Evolutionary conservation across 352 stramenopile genomes (phyloP).

Genomic region (Pythium aphanidermatum): DNA sequence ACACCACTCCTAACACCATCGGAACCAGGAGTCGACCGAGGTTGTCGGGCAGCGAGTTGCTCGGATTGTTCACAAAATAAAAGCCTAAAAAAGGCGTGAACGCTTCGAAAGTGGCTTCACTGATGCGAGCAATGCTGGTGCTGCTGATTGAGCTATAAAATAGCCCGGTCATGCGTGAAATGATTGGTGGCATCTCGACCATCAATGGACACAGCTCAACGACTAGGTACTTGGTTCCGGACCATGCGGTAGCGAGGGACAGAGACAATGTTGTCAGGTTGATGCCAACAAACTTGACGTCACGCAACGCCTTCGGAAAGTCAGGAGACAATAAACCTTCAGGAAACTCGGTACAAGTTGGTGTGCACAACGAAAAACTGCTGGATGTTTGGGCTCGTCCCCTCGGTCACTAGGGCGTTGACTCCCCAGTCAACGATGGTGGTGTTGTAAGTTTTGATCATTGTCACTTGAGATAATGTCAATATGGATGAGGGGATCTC

Average conservation of each 20-base stretch:
- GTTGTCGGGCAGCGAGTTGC: too few species aligned
- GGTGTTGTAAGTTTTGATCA: constrained; percentile 12
- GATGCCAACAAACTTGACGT: constrained; percentile 9
- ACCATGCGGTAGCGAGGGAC: not conserved
- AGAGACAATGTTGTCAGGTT: constrained; percentile 6
- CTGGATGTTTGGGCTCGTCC: not conserved
- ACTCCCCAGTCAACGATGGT: not conserved
- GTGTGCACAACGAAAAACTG: not conserved
- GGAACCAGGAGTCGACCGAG: too few species aligned
- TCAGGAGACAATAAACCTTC: not conserved
- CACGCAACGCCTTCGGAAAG: not conserved
- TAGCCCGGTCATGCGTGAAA: too few species aligned
- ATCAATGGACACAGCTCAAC: not conserved
- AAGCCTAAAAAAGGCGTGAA: too few species aligned
- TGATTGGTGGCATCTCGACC: too few species aligned
- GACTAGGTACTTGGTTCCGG: not conserved
- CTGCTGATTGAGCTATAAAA: too few species aligned
- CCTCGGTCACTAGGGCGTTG: not conserved
- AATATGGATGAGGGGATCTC: constrained; percentile 1
- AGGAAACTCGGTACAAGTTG: constrained; percentile 3
- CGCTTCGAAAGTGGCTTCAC: too few species aligned
- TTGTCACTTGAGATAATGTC: not conserved
- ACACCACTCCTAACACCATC: too few species aligned
- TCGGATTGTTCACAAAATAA: too few species aligned
- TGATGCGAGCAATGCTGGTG: too few species aligned